These are phyloP conservation scores for Mycena rosella DNA, from an alignment of 768 basidiomycete species.

Conservation along the genomic window DNA sequence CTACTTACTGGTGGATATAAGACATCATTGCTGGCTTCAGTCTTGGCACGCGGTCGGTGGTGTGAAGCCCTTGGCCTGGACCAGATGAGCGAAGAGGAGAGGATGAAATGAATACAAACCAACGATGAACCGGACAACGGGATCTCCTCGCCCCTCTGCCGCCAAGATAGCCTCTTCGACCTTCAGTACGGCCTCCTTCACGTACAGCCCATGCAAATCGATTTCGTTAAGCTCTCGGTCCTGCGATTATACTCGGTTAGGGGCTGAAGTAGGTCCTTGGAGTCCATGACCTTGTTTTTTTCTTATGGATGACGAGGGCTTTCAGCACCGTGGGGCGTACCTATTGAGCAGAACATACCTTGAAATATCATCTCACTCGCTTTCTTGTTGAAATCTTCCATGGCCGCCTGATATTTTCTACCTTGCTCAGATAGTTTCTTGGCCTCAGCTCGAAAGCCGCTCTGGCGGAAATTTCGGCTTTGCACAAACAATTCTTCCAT, in stretches of 20 bases:
- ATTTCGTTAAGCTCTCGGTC: conserved; percentile 7
- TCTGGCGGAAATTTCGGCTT: neutral
- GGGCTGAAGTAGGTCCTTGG: neutral
- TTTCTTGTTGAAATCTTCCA: conserved; percentile 14
- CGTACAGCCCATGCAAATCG: conserved; percentile 28
- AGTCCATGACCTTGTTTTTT: conserved; percentile 14
- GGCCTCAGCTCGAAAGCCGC: neutral
- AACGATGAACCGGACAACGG: conserved; percentile 25
- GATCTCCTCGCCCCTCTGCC: conserved; percentile 2
- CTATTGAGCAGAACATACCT: neutral
- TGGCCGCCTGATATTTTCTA: conserved; percentile 1
- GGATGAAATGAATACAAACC: conserved; percentile 7
- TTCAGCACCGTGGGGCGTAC: neutral
- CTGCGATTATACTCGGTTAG: neutral
- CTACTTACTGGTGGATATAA: conserved; percentile 17
- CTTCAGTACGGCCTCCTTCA: conserved; percentile 25
- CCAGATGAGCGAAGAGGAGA: neutral
- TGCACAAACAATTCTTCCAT: neutral
- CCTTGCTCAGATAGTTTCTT: neutral
- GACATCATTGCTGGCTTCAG: conserved; percentile 9
- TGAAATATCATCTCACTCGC: conserved; percentile 28
- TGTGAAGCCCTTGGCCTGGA: conserved; percentile 26
- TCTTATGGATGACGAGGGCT: neutral
- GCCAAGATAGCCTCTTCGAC: conserved; percentile 10
- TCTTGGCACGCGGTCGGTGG: neutral